Evolutionary conservation across 345 rosid genomes (phyloP).

Genomic region (Ailanthus altissimus): DNA sequence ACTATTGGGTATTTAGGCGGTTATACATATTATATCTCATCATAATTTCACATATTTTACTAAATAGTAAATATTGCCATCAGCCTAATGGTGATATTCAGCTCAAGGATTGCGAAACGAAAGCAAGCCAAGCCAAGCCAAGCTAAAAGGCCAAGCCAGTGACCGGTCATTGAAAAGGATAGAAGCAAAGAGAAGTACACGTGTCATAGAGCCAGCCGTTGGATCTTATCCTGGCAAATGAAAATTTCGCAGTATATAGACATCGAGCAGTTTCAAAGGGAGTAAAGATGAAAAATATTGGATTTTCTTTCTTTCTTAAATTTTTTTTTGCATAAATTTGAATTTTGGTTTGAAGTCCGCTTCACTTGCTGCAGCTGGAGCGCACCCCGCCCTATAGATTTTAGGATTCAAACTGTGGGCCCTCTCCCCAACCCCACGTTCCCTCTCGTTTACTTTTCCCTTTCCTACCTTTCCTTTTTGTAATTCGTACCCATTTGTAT

Average conservation of each 20-base stretch:
- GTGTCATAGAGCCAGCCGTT: constrained; percentile 45
- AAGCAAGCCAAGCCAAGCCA: not conserved
- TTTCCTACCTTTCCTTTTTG: not conserved
- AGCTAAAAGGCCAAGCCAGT: constrained; percentile 16
- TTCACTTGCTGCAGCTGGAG: constrained; percentile 36
- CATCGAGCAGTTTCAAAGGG: not conserved
- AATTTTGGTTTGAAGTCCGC: constrained; percentile 42
- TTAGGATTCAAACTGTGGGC: constrained; percentile 33
- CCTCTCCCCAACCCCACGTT: constrained; percentile 7
- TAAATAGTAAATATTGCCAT: no score
- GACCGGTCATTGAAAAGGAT: constrained; percentile 3
- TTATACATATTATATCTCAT: no score
- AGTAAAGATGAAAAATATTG: not conserved
- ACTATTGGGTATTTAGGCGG: no score
- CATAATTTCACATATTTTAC: not conserved
- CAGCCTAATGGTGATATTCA: not conserved
- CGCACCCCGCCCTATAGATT: constrained; percentile 31
- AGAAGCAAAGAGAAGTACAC: constrained; percentile 19
- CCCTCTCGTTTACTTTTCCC: not conserved
- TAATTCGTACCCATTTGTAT: no score
- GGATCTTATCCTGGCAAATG: constrained; percentile 43
- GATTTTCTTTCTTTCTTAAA: no score
- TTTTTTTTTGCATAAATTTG: constrained; percentile 29
- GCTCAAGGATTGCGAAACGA: constrained; percentile 7
- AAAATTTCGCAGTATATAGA: not conserved